These are phyloP conservation scores for Annulohypoxylon truncatum DNA, from an alignment of 2,329 filamentous ascomycete genomes.

Conservation along the genomic window DNA sequence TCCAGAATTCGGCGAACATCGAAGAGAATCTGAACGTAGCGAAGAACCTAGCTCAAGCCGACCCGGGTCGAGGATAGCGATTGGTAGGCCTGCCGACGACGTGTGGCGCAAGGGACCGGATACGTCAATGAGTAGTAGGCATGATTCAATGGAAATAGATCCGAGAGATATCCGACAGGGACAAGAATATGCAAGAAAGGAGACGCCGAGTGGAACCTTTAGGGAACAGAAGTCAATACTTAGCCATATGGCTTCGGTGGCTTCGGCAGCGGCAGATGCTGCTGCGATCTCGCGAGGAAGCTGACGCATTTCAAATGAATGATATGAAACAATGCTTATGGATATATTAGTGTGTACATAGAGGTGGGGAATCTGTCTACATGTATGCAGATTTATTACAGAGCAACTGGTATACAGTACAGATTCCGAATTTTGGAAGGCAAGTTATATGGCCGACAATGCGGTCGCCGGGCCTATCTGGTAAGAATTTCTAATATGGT, in stretches of 20 bases:
- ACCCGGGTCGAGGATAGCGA: constrained; percentile 43
- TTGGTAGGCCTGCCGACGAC: constrained; percentile 47
- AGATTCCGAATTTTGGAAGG: constrained; percentile 21
- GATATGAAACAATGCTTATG: background rate
- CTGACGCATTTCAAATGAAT: constrained; percentile 31
- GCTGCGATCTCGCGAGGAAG: constrained; percentile 40
- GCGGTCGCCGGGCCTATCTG: background rate
- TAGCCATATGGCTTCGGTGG: constrained; percentile 53
- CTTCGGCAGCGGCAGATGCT: constrained; percentile 49
- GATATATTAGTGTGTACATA: constrained; percentile 25
- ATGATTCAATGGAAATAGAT: constrained; percentile 50
- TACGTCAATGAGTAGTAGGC: constrained; percentile 31
- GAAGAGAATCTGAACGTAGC: constrained; percentile 41
- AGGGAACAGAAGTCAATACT: constrained; percentile 47
- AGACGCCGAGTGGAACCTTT: constrained; percentile 31
- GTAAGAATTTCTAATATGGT: background rate
- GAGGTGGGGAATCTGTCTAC: background rate
- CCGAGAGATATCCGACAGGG: constrained; percentile 41
- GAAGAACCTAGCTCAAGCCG: constrained; percentile 41
- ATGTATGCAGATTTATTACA: constrained; percentile 12
- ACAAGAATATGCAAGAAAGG: constrained; percentile 31
- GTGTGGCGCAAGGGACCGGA: constrained; percentile 50
- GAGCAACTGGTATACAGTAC: constrained; percentile 24
- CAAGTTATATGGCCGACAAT: background rate
- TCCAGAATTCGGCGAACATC: constrained; percentile 38